A percentile compares a stretch with the other conserved stretches of the same genome.
These are phyloP conservation scores for Shiraia bambusicola DNA, from an alignment of 2,329 filamentous ascomycete genomes.

Conservation along the genomic window DNA sequence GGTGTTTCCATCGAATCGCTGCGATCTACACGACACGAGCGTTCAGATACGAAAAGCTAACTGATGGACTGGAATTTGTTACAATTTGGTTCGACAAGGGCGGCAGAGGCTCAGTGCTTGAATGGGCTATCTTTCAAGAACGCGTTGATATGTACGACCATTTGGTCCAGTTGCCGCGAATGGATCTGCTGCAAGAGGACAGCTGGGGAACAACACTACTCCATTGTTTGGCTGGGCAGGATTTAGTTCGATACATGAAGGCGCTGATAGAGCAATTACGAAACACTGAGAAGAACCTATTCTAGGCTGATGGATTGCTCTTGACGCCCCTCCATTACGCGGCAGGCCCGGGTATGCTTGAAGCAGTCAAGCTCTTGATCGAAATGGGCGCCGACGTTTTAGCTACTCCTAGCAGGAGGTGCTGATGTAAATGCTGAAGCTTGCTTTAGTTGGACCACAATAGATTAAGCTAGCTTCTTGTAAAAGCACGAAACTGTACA, in stretches of 20 bases:
- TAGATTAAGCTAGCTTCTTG: too few species aligned
- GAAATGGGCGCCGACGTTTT: too few species aligned
- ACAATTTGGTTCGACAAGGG: conserved; percentile 2
- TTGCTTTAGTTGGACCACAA: too few species aligned
- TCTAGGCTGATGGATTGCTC: background rate
- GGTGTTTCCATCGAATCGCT: background rate
- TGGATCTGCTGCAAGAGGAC: conserved; percentile 1
- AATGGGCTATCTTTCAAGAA: background rate
- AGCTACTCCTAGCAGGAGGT: too few species aligned
- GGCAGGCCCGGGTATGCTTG: background rate
- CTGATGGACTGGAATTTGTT: background rate
- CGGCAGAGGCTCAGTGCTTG: background rate
- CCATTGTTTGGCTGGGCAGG: background rate
- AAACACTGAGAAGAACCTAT: background rate
- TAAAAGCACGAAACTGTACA: too few species aligned
- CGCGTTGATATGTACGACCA: background rate
- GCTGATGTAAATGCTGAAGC: too few species aligned
- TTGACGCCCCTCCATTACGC: conserved; percentile 3
- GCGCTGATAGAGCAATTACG: background rate
- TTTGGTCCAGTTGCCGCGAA: background rate
- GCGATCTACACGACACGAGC: background rate
- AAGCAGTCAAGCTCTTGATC: too few species aligned
- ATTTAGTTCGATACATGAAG: background rate
- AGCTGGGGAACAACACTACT: conserved; percentile 1
- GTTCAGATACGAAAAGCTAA: background rate